Evolutionary conservation across 768 basidiomycete species (phyloP), one percentile per base, ranked within the genome.

Genomic region (Sporobolomyces roseus): DNA sequence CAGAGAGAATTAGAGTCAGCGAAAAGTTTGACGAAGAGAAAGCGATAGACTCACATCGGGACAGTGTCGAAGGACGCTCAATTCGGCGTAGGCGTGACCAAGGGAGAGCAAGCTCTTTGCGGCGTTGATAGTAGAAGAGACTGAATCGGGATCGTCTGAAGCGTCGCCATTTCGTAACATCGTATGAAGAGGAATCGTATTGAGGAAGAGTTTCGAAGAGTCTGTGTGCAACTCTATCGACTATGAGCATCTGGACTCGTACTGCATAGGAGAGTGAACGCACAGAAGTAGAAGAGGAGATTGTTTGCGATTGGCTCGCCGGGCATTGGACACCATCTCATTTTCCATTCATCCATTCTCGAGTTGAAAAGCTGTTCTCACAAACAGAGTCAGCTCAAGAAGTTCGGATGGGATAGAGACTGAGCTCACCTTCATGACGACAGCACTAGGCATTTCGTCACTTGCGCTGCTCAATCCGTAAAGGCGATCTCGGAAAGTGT

Each of bases 261-360:
- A n/a, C n/a, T n/a, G n/a, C n/a, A n/a, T n/a, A n/a, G n/a, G n/a
- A n/a, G 49, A 4, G 36, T 25, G 35, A 30, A 38, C 66, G 25
- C 17, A 69, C 60, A 61, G 53, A 62, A 62, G 69, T 70, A 70
- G 54, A 70, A 65, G 8, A 50, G 64, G 21, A 70, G 64, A 32
- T 66, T 70, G 61, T 65, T 65, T 35, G 69, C 63, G 49, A 70
- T 70, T 12, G 69, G 69, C 27, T 70, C 69, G 32, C 69, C 69
- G 0, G 69, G 48, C 3, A 62, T 49, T 6, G 68, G 68, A 23
- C 68, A 69, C 69, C 69, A 70, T 1, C 69, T 32, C 49, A 50
- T 49, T 30, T 66, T 64, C 69, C 69, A 70, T 36, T 70, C 69
- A 60, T 70, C 69, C 69, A 70, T 70, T 32, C 69, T 48, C 46